Base-by-base conservation (phyloP, 1,139 yeast genomes). In the Scheffersomyces parashehatae region DNA sequence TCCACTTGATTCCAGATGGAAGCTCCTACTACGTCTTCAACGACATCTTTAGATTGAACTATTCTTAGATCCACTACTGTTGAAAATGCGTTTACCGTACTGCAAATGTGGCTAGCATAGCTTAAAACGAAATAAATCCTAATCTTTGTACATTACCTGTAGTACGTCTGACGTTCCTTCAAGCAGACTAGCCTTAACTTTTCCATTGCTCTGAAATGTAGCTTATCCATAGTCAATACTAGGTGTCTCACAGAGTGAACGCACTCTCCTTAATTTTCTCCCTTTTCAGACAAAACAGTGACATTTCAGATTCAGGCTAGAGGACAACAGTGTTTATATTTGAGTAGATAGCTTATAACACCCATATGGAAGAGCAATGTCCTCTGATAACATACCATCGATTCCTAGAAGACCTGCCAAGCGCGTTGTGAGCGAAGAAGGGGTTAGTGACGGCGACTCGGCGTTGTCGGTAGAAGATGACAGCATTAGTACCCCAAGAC, bases 1-100 rank as follows among this genome's bases (percentile, higher is more conserved):
- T 93, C 83, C 99, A 93, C 65, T 82, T 93, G 73, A 85, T 90
- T 53, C 97, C 97, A 51, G 99, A 93, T 48, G 90, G 86, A 42
- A 82, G 80, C 62, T 86, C 95, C 35, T 93, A 89, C 78, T 93
- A 83, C 61, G 99, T 93, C 50, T 87, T 89, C 73, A 95, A 93
- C 71, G 99, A 95, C 65, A 88, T 93, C 56, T 93, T 93, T 81
- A 88, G 98, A 78, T 83, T 93, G 67, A 87, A 87, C 77, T 88
- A 88, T 73, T 77, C 82, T 43, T 70, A 66, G 48, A 33, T 38
- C 26, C 26, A 20, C 26, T 20, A 20, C 26, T 8, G 8, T 20
- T 20, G 26, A 20, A 20, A 20, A 20, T 20, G 9, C 26, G 26
- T 20, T 20, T 20, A 20, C 7, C 8, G 26, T 20, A 20, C 9